Evolutionary conservation across 805 yeast species (phyloP).

Genomic region (Phaffomyces opuntiae): DNA sequence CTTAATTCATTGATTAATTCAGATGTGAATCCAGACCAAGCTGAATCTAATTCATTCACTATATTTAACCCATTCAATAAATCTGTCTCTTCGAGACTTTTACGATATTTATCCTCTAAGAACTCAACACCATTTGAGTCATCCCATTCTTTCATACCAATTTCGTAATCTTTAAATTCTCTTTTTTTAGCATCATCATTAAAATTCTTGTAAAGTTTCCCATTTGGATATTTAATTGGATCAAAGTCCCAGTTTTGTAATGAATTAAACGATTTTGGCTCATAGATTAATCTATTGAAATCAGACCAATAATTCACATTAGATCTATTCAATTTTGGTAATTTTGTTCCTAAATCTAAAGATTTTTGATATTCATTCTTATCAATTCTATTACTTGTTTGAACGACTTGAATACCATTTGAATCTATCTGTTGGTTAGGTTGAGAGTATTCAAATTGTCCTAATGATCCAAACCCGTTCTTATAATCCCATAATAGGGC

Average conservation of each 20-base stretch:
- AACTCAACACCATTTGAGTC: conserved; percentile 37
- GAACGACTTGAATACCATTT: conserved; percentile 23
- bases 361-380: conserved; percentile 59
- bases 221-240: conserved; percentile 25
- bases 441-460: conserved; percentile 41
- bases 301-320: conserved; percentile 74
- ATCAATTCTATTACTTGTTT: conserved; percentile 28
- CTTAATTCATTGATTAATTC: conserved; percentile 44
- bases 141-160: conserved; percentile 58
- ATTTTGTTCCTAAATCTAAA: conserved; percentile 41
- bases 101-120: conserved; percentile 53
- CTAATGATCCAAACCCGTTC: conserved; percentile 70
- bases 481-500: conserved; percentile 73
- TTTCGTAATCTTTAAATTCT: conserved; percentile 39
- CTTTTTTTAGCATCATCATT: conserved; percentile 19
- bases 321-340: conserved; percentile 29
- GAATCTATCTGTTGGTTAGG: neutral
- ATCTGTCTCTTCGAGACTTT: conserved; percentile 70
- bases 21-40: conserved; percentile 77
- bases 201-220: conserved; percentile 18
- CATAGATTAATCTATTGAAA: conserved; percentile 58
- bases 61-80: conserved; percentile 63
- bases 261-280: conserved; percentile 50
- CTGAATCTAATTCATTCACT: conserved; percentile 62
- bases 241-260: conserved; percentile 56